These are phyloP conservation scores for Sporothrix schenckii DNA, from an alignment of 2,329 filamentous ascomycete species.

Conservation along the genomic window DNA sequence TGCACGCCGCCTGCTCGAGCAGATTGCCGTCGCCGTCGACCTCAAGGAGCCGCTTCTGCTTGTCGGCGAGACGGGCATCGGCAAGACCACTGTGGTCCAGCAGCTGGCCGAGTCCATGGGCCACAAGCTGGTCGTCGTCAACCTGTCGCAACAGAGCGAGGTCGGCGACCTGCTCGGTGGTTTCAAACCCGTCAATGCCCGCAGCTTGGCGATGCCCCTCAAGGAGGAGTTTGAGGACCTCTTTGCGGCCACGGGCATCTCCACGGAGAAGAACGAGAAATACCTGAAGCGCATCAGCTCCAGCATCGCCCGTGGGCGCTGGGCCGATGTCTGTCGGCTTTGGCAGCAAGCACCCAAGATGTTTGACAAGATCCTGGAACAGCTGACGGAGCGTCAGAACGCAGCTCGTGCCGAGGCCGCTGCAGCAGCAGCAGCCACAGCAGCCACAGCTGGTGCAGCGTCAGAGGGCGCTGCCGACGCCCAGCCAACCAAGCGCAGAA, in stretches of 20 bases:
- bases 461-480: constrained; percentile 47
- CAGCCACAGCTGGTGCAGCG: constrained; percentile 30
- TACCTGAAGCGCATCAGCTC: constrained; percentile 82
- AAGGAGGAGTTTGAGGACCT: constrained; percentile 93
- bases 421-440: neutral
- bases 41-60: constrained; percentile 87
- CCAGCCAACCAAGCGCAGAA: constrained; percentile 70
- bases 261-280: constrained; percentile 80
- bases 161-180: constrained; percentile 93
- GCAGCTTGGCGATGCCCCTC: constrained; percentile 82
- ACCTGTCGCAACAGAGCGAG: constrained; percentile 97
- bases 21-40: constrained; percentile 79
- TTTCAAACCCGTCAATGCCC: constrained; percentile 92
- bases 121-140: constrained; percentile 87
- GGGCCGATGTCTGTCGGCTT: constrained; percentile 80
- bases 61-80: constrained; percentile 98
- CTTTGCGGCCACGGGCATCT: constrained; percentile 83
- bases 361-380: constrained; percentile 71
- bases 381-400: constrained; percentile 52
- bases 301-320: constrained; percentile 78
- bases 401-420: constrained; percentile 11
- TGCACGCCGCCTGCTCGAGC: constrained; percentile 81
- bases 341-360: constrained; percentile 90
- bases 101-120: constrained; percentile 83
- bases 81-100: constrained; percentile 95